Evolutionary conservation across 2,329 filamentous ascomycete species (phyloP), one percentile per base, ranked within the genome.

Genomic region (Phaeophleospora eucalypticola): DNA sequence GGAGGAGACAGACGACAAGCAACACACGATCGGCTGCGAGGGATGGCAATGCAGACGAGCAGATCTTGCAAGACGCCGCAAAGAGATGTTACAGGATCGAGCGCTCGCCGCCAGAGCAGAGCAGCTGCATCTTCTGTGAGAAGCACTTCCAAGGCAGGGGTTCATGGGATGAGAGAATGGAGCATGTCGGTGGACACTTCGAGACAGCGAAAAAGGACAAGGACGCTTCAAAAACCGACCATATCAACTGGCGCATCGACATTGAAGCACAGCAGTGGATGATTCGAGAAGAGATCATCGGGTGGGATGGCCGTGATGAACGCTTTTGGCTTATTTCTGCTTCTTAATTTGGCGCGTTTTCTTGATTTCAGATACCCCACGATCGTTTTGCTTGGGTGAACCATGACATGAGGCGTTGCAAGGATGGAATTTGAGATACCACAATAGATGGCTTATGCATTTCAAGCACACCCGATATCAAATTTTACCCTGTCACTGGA

Each of bases 181-280:
- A 96, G 66, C 90, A 96, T 68, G 80, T 95, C 2, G 88, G 87
- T 0, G 77, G 80, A 48, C 90, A 96, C 65, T 75, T 91, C 37
- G 88, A 93, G 67, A 84, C 83, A 54, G 64, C 65, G 54, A 68
- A 41, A 48, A 64, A 45, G 40, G 50, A 43, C 6, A 39, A 42
- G 45, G 61, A n/a, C 57, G 70, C 57, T 40, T 6, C 24, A 54
- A 4, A 58, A 36, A 43, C 21, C 41, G 50, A 3, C 18, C 65
- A 65, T 73, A n/a, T n/a, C n/a, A n/a, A 67, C 36, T 70, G 60
- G 67, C 66, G 57, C 36, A 44, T 16, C 3, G 65, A 68, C 42
- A 7, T 49, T 19, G 50, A 43, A 4, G 58, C 71, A 14, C 63
- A 71, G 51, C 43, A 54, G 8, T 76, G 71, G 62, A 57, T 75